A percentile compares a stretch with the other conserved stretches of the same genome.
phyloP scores from a whole-genome alignment of 2,329 filamentous ascomycete species.

The Pseudocercospora musae region DNA sequence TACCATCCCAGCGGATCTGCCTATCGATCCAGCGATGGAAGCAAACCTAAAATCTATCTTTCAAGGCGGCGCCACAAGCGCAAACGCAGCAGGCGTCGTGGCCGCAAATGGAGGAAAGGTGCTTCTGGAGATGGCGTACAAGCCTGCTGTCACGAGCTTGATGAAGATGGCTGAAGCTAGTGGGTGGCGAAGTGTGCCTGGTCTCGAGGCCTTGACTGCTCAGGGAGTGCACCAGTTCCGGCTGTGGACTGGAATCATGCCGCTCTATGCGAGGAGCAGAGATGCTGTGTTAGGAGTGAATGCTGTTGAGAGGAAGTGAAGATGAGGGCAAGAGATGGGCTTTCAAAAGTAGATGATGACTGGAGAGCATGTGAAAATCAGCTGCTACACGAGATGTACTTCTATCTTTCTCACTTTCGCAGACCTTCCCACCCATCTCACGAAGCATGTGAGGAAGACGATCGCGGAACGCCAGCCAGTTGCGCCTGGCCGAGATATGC shows the following conservation, averaged over 20 bases:
- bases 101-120: constrained; percentile 51
- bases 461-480: no score
- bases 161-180: constrained; percentile 78
- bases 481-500: no score
- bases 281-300: constrained; percentile 40
- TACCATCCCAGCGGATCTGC: constrained; percentile 84
- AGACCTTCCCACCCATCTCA: no score
- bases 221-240: constrained; percentile 76
- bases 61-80: constrained; percentile 42
- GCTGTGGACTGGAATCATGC: constrained; percentile 78
- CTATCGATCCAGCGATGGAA: constrained; percentile 70
- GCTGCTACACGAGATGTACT: no score
- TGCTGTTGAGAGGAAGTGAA: constrained; percentile 10
- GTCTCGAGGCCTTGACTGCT: constrained; percentile 81
- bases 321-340: neutral
- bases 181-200: constrained; percentile 80
- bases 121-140: constrained; percentile 94
- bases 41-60: constrained; percentile 61
- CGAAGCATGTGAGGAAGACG: no score
- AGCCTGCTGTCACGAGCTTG: constrained; percentile 74
- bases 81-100: constrained; percentile 35
- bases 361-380: neutral
- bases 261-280: constrained; percentile 67
- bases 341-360: neutral
- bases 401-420: no score